These are phyloP conservation scores for Plectranthus barbatus DNA, from an alignment of 257 asterid species.

Conservation along the genomic window DNA sequence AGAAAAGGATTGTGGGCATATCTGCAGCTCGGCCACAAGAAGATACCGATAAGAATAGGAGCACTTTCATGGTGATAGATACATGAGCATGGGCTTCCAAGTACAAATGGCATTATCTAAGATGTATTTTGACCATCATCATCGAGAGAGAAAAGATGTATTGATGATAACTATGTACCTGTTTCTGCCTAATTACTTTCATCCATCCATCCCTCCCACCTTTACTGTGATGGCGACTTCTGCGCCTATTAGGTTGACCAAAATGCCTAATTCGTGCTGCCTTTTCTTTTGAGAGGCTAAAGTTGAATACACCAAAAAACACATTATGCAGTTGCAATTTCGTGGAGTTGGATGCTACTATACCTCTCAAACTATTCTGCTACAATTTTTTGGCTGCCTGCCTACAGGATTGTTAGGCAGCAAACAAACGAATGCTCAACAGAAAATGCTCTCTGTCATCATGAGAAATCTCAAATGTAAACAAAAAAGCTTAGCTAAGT, in stretches of 20 bases:
- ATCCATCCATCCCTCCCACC: slow-evolving; percentile 10
- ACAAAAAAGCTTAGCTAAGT: too few species aligned
- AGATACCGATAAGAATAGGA: slow-evolving; percentile 19
- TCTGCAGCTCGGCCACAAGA: not conserved
- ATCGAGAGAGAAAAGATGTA: slow-evolving; percentile 9
- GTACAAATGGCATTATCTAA: slow-evolving; percentile 11
- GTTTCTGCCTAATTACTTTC: slow-evolving; percentile 26
- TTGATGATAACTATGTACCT: slow-evolving; percentile 11
- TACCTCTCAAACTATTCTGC: not conserved
- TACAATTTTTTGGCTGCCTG: not conserved
- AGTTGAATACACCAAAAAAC: too few species aligned
- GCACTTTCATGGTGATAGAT: slow-evolving; percentile 25
- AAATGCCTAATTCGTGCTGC: not conserved
- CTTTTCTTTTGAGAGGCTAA: not conserved
- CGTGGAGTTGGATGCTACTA: too few species aligned
- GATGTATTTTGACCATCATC: slow-evolving; percentile 20
- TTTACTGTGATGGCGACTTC: slow-evolving; percentile 36
- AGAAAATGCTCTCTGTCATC: slow-evolving; percentile 2
- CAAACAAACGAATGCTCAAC: slow-evolving; percentile 8
- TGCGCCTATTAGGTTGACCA: slow-evolving; percentile 13
- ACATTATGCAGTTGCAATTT: too few species aligned
- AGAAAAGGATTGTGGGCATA: not conserved
- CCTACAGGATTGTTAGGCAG: slow-evolving; percentile 8
- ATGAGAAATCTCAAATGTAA: too few species aligned
- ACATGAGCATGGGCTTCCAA: not conserved